Evolutionary conservation across 129 eudicot genomes (phyloP), one percentile per base, ranked within the genome.

Genomic region (Flaveria ramosissima): DNA sequence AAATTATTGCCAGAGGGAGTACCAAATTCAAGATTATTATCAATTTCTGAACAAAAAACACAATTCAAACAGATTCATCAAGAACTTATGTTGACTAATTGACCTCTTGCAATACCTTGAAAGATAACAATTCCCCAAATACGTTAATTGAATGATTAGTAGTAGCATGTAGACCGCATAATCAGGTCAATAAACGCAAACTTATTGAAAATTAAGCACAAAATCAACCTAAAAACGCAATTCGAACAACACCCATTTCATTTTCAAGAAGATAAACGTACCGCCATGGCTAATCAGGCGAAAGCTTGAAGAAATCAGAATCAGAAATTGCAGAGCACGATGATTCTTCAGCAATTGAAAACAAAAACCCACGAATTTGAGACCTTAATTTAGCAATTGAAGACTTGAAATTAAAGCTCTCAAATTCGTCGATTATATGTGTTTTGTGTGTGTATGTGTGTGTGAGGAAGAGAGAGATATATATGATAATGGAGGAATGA

Each of bases 271-370:
- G 46, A n/a, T 7, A 45, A 67, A 74, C 85, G 81, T 79, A 88
- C 93, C 15, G 90, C 88, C 93, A 88, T 88, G 60, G 70, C 50
- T 63, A 26, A 59, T 55, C 61, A 45, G 19, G 9, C 68, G 27
- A 75, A 61, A 59, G 55, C 43, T 19, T 9, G 16, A 15, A 19
- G 42, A 67, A 12, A 56, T 60, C 30, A 78, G 67, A 27, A 16
- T 24, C 75, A 72, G 71, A 60, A 77, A 76, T 41, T 14, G 67
- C 57, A 77, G 53, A 21, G 48, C 39, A 70, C 26, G 39, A 46
- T 15, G 65, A 63, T 69, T 27, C 72, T 70, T 64, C 60, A 16
- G 79, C 63, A 56, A 55, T 4, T 64, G 26, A 8, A 13, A 16
- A 8, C 11, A 55, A 52, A 32, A 3, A 9, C 4, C 39, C 11